These are phyloP conservation scores for Pichia sp. DNA, from an alignment of 1,139 yeast genomes.

Conservation along the genomic window DNA sequence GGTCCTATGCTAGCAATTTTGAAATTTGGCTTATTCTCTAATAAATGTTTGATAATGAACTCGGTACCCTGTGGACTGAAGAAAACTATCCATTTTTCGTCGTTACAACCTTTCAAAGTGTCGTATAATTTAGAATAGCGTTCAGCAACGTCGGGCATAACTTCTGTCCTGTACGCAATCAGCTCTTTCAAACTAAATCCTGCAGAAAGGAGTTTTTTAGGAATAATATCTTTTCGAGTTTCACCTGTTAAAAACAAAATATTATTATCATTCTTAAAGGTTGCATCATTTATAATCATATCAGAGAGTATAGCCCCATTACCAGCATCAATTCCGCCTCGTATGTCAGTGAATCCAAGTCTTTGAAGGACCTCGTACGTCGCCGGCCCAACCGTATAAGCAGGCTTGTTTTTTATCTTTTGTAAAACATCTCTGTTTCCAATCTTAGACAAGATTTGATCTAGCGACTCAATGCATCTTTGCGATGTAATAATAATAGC, in stretches of 20 bases:
- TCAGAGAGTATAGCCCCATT: conserved; percentile 70
- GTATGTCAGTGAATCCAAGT: conserved; percentile 59
- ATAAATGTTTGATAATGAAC: conserved; percentile 44
- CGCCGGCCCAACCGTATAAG: conserved; percentile 91
- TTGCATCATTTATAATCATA: conserved; percentile 42
- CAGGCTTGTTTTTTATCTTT: conserved; percentile 40
- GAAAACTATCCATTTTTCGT: conserved; percentile 61
- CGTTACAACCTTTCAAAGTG: conserved; percentile 9
- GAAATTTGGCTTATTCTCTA: conserved; percentile 23
- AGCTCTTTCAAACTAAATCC: conserved; percentile 51
- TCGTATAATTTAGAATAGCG: conserved; percentile 31
- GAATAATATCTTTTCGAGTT: conserved; percentile 74
- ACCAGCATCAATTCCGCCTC: conserved; percentile 75
- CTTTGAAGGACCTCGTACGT: conserved; percentile 54
- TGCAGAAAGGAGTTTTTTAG: conserved; percentile 43
- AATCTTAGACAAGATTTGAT: conserved; percentile 33
- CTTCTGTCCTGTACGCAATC: conserved; percentile 63
- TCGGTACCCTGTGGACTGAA: conserved; percentile 90
- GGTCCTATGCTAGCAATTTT: conserved; percentile 87
- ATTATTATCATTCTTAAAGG: conserved; percentile 19
- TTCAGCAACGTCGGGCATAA: conserved; percentile 38
- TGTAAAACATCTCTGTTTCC: conserved; percentile 17
- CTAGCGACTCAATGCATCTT: conserved; percentile 78
- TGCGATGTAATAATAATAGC: conserved; percentile 82
- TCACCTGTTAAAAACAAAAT: conserved; percentile 84